These are phyloP conservation scores for Fusarium sp. DNA, from an alignment of 2,329 filamentous ascomycete genomes.

Conservation along the genomic window DNA sequence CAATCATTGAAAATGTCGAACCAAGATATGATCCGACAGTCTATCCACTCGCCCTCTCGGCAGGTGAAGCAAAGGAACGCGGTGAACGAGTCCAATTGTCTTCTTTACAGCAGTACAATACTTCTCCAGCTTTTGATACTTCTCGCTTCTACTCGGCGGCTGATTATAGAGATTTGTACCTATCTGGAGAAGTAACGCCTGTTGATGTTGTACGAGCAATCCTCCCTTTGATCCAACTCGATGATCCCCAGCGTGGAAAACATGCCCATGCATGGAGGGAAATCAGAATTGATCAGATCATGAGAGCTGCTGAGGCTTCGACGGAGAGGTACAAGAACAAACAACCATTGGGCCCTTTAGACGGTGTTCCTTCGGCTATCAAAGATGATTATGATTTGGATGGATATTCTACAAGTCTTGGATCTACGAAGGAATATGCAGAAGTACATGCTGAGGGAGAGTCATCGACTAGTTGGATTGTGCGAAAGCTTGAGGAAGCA, in stretches of 20 bases:
- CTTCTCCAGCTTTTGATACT: constrained; percentile 52
- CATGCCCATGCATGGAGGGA: constrained; percentile 60
- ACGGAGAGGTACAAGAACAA: constrained; percentile 63
- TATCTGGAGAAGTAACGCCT: constrained; percentile 59
- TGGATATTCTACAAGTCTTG: constrained; percentile 76
- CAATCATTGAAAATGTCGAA: constrained; percentile 62
- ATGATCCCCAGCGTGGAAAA: constrained; percentile 51
- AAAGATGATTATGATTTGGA: constrained; percentile 82
- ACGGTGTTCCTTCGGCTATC: constrained; percentile 78
- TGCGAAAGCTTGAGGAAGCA: constrained; percentile 74
- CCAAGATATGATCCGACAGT: constrained; percentile 61
- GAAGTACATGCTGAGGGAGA: constrained; percentile 53
- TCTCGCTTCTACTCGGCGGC: constrained; percentile 52
- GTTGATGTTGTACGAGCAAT: constrained; percentile 58
- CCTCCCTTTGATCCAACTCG: constrained; percentile 58
- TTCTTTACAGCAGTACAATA: not conserved
- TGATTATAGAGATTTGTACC: constrained; percentile 58
- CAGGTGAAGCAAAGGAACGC: constrained; percentile 55
- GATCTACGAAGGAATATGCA: constrained; percentile 70
- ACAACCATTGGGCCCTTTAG: constrained; percentile 70
- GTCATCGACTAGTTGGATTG: constrained; percentile 72
- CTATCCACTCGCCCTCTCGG: constrained; percentile 53
- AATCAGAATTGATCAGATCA: constrained; percentile 54
- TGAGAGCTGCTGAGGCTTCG: constrained; percentile 58
- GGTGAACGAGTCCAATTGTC: constrained; percentile 13